A percentile compares a stretch with the other conserved stretches of the same genome.
Conservation (phyloP, 2,329 filamentous ascomycete species). For the Pyrenophora graminea region DNA sequence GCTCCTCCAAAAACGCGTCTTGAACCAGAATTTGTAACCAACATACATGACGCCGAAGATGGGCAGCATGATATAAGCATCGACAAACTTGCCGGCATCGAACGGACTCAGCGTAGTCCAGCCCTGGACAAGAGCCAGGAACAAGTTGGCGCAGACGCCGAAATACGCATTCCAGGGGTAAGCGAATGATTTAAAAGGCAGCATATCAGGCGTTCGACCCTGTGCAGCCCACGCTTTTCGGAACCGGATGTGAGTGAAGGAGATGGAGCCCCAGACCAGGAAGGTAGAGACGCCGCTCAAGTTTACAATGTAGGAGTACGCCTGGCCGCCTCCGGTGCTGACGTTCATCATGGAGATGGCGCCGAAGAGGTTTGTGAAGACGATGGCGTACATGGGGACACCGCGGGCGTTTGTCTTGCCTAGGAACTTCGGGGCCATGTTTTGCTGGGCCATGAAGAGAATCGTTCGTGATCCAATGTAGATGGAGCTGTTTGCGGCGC, state of each 20-base stretch:
- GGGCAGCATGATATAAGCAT: slow-evolving; percentile 59
- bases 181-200: slow-evolving; percentile 54
- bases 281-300: slow-evolving; percentile 72
- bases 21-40: slow-evolving; percentile 53
- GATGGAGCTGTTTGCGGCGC: slow-evolving; percentile 67
- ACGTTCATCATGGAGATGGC: slow-evolving; percentile 76
- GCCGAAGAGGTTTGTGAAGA: slow-evolving; percentile 72
- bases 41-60: slow-evolving; percentile 55
- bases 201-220: slow-evolving; percentile 43
- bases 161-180: slow-evolving; percentile 59
- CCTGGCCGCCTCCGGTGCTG: slow-evolving; percentile 66
- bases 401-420: slow-evolving; percentile 70
- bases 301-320: slow-evolving; percentile 72
- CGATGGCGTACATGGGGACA: slow-evolving; percentile 62
- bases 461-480: slow-evolving; percentile 78
- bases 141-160: slow-evolving; percentile 54
- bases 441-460: slow-evolving; percentile 74
- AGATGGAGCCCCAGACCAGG: slow-evolving; percentile 72
- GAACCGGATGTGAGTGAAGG: slow-evolving; percentile 73
- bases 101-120: slow-evolving; percentile 60
- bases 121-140: slow-evolving; percentile 58
- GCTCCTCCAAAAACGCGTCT: slow-evolving; percentile 42
- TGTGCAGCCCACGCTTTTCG: slow-evolving; percentile 61
- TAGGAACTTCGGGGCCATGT: slow-evolving; percentile 71
- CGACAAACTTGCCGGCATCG: slow-evolving; percentile 56